Percentiles rank a stretch among this genome's conserved stretches.
Evolutionary conservation across 179 eudicot species (phyloP).

Genomic region (Beta lomatogona): DNA sequence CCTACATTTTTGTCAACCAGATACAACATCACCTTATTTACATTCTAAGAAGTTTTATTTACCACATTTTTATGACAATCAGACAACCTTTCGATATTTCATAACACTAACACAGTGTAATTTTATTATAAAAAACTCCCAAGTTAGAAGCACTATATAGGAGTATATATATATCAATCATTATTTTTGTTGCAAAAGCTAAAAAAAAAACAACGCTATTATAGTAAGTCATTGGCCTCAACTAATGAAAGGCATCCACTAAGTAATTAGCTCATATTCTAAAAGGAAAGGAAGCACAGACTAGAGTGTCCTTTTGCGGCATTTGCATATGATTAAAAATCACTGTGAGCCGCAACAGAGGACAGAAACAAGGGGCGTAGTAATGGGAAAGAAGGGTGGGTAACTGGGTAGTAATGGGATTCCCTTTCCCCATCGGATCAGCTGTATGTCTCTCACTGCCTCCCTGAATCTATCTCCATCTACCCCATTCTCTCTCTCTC

Average conservation of each 20-base stretch:
- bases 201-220: not conserved
- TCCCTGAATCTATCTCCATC: not conserved
- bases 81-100: too few species aligned
- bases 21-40: too few species aligned
- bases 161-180: too few species aligned
- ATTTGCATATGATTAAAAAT: constrained; percentile 37
- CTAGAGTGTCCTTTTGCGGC: constrained; percentile 13
- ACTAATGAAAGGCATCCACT: not conserved
- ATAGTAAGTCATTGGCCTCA: not conserved
- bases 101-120: too few species aligned
- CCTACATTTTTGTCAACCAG: too few species aligned
- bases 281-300: constrained; percentile 11
- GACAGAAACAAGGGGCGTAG: constrained; percentile 24
- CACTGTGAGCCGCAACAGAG: constrained; percentile 27
- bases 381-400: constrained; percentile 17
- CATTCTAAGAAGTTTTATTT: too few species aligned
- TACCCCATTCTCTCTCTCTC: constrained; percentile 26
- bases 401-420: constrained; percentile 14
- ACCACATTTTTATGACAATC: too few species aligned
- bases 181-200: too few species aligned
- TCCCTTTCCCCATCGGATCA: constrained; percentile 35
- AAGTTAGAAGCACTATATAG: too few species aligned
- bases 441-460: constrained; percentile 38
- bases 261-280: not conserved
- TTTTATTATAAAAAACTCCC: too few species aligned